These are phyloP conservation scores for Ascoidea asiatica DNA, from an alignment of 805 yeast species.

Conservation along the genomic window DNA sequence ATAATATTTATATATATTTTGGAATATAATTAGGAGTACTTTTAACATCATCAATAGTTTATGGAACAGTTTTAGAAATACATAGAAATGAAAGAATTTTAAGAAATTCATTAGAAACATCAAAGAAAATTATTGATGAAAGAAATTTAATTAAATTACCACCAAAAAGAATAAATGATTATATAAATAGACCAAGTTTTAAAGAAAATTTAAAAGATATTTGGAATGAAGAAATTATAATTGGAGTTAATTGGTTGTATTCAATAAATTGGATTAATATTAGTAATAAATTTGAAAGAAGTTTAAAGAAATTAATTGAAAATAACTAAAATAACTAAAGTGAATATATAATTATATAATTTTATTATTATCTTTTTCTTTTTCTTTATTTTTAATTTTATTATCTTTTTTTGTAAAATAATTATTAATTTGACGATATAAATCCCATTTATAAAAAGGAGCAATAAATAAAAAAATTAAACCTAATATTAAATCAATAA, in stretches of 20 bases:
- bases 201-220: constrained; percentile 9
- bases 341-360: neutral
- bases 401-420: constrained; percentile 27
- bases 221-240: constrained; percentile 10
- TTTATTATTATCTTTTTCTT: no score
- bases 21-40: constrained; percentile 3
- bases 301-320: neutral
- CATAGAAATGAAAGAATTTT: constrained; percentile 2
- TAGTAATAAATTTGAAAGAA: constrained; percentile 8
- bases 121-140: constrained; percentile 4
- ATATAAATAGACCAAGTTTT: constrained; percentile 6
- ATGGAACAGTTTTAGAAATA: constrained; percentile 8
- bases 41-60: constrained; percentile 8
- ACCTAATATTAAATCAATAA: constrained; percentile 35
- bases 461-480: constrained; percentile 37
- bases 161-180: neutral
- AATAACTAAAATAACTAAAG: neutral
- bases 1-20: no score
- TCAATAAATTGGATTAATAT: constrained; percentile 9
- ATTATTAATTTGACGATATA: constrained; percentile 35
- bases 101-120: constrained; percentile 2
- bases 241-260: constrained; percentile 11
- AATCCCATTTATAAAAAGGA: constrained; percentile 42
- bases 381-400: no score
- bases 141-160: constrained; percentile 1